phyloP scores from a whole-genome alignment of 257 asterid species.

The Echites panduratus region DNA sequence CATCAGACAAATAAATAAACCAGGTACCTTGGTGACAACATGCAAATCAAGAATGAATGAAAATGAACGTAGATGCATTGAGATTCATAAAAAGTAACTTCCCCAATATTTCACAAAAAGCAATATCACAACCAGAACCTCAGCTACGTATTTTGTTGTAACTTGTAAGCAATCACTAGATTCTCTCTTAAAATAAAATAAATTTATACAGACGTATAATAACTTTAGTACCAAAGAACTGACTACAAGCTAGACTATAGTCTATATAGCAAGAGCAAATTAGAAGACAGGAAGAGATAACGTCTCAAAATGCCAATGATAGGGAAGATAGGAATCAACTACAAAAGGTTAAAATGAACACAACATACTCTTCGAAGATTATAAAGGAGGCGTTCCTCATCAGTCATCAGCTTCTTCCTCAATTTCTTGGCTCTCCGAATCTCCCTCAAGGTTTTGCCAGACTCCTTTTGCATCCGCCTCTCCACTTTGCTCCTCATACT shows the following conservation, averaged over 20 bases:
- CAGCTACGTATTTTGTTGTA: neutral
- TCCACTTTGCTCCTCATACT: constrained; percentile 99
- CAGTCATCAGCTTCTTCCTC: constrained; percentile 78
- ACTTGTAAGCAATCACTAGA: neutral
- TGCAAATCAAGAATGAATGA: neutral
- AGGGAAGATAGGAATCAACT: neutral
- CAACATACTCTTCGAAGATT: constrained; percentile 70
- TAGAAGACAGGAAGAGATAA: neutral
- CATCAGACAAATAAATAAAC: neutral
- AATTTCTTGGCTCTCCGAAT: constrained; percentile 73
- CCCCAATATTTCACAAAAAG: neutral
- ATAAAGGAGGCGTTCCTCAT: constrained; percentile 74
- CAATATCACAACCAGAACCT: neutral
- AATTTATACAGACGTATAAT: neutral
- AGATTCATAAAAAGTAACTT: neutral
- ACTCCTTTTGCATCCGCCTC: constrained; percentile 69
- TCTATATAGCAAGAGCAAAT: neutral
- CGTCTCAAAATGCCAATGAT: neutral
- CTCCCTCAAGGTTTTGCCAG: constrained; percentile 78
- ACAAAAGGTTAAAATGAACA: neutral
- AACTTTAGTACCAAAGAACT: neutral
- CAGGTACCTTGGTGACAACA: neutral
- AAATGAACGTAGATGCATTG: neutral
- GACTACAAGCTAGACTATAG: neutral
- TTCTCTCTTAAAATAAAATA: too few species aligned